Evolutionary conservation across 805 yeast genomes (phyloP).

Genomic region (Yamadazyma sp.): DNA sequence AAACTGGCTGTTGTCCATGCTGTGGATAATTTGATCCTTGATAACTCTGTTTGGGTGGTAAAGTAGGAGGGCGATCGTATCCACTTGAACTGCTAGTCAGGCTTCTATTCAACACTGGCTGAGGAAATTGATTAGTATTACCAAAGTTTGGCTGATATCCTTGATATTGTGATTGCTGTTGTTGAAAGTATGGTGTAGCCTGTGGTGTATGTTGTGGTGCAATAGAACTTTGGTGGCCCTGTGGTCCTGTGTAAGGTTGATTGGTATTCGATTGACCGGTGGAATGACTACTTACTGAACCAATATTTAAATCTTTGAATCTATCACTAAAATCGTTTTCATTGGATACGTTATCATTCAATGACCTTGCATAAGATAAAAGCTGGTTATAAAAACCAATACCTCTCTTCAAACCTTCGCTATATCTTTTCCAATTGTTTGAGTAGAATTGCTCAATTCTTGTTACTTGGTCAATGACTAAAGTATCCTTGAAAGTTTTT

Average conservation of each 20-base stretch:
- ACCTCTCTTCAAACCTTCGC: slow-evolving; percentile 61
- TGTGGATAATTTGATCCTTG: too few species aligned
- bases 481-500: slow-evolving; percentile 36
- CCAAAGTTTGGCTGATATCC: neutral
- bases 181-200: neutral
- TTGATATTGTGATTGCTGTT: neutral
- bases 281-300: slow-evolving; percentile 7
- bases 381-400: slow-evolving; percentile 57
- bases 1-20: too few species aligned
- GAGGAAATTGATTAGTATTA: slow-evolving; percentile 5
- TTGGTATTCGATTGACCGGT: slow-evolving; percentile 1
- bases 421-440: slow-evolving; percentile 53
- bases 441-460: slow-evolving; percentile 45
- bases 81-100: slow-evolving; percentile 7
- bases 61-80: slow-evolving; percentile 9
- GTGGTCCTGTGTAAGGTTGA: neutral
- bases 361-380: slow-evolving; percentile 23
- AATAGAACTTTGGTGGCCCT: too few species aligned
- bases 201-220: slow-evolving; percentile 3
- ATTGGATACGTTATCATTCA: slow-evolving; percentile 8
- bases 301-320: slow-evolving; percentile 8
- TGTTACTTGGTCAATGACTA: slow-evolving; percentile 28
- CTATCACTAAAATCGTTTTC: slow-evolving; percentile 5
- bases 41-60: slow-evolving; percentile 12
- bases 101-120: slow-evolving; percentile 6